A percentile compares a stretch with the other conserved stretches of the same genome.
Evolutionary conservation across 768 basidiomycete species (phyloP).

Genomic region (Chalciporus sphaerocephalus): DNA sequence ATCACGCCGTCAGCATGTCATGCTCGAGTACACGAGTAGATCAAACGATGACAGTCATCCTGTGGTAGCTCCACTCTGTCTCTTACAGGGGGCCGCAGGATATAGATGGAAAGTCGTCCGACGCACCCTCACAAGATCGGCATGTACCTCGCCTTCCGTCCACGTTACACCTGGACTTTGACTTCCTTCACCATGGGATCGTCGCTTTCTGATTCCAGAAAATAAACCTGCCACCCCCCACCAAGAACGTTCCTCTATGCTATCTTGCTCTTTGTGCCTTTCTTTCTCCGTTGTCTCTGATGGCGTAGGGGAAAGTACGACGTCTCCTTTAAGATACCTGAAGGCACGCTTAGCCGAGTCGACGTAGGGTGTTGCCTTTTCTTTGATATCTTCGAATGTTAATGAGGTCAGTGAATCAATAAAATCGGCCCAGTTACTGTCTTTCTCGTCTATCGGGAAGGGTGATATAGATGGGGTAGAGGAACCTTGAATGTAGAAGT

Average conservation of each 20-base stretch:
- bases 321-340: constrained; percentile 69
- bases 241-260: constrained; percentile 34
- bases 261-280: constrained; percentile 27
- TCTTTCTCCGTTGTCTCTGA: constrained; percentile 28
- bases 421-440: constrained; percentile 27
- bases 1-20: constrained; percentile 10
- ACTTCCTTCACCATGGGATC: constrained; percentile 28
- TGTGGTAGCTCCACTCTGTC: background rate
- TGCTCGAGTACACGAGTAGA: constrained; percentile 1
- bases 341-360: constrained; percentile 57
- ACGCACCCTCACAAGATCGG: constrained; percentile 68
- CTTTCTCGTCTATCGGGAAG: constrained; percentile 27
- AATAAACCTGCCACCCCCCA: constrained; percentile 67
- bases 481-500: constrained; percentile 72
- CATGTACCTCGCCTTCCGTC: constrained; percentile 80
- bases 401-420: constrained; percentile 48
- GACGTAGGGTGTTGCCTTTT: constrained; percentile 36
- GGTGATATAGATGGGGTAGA: constrained; percentile 30
- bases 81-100: background rate
- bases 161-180: constrained; percentile 43
- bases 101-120: constrained; percentile 2
- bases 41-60: constrained; percentile 2
- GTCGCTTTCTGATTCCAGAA: constrained; percentile 51
- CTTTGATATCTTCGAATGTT: constrained; percentile 54
- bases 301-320: constrained; percentile 36